Percentiles rank a stretch among this genome's conserved stretches.
Conservation (phyloP, 331 rosid genomes). For the Quercus lobata region DNA sequence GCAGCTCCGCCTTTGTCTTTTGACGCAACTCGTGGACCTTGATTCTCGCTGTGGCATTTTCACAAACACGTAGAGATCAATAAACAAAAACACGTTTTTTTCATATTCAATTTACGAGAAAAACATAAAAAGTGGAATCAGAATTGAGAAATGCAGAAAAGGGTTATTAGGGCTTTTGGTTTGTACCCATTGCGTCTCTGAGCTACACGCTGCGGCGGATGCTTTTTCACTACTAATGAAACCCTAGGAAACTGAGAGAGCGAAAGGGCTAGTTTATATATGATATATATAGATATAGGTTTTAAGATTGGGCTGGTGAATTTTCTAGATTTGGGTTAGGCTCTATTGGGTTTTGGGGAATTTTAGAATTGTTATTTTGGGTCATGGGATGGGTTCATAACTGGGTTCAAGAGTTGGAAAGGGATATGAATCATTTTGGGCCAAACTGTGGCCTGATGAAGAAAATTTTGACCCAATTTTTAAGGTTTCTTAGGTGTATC, state of each 20-base stretch:
- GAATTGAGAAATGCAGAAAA: background rate
- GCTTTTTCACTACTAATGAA: background rate
- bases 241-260: slow-evolving; percentile 26
- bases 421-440: background rate
- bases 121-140: background rate
- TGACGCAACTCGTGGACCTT: slow-evolving; percentile 97
- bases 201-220: slow-evolving; percentile 12
- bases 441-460: background rate
- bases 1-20: slow-evolving; percentile 64
- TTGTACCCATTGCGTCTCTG: slow-evolving; percentile 36
- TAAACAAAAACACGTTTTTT: background rate
- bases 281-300: no score
- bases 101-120: background rate
- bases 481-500: background rate
- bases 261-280: background rate
- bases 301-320: background rate
- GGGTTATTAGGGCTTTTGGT: background rate
- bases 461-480: no score
- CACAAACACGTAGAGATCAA: background rate
- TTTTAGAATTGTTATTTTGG: background rate
- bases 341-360: background rate
- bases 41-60: slow-evolving; percentile 63
- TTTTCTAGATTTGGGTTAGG: background rate
- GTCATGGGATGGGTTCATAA: background rate
- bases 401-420: background rate